Percentiles rank a stretch among this genome's conserved stretches.
Conservation (phyloP, 345 rosid species). For the Adansonia digitata region DNA sequence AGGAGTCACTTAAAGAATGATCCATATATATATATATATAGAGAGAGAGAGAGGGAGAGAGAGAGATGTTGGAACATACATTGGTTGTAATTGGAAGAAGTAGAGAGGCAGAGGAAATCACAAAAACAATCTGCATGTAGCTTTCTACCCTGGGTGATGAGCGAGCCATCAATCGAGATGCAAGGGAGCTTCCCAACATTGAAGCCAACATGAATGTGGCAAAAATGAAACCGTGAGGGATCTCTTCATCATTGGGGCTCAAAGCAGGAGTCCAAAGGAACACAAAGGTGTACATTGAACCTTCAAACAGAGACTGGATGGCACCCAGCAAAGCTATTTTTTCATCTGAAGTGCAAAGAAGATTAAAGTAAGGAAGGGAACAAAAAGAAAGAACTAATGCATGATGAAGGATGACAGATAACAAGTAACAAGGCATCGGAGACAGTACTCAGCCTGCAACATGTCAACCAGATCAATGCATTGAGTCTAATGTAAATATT, state of each 20-base stretch:
- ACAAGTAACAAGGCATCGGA: not conserved
- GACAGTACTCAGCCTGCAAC: not conserved
- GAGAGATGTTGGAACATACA: slow-evolving; percentile 36
- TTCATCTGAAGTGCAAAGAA: slow-evolving; percentile 52
- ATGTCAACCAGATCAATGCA: not conserved
- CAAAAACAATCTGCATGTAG: slow-evolving; percentile 88
- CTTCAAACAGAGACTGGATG: slow-evolving; percentile 93
- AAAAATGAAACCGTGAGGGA: slow-evolving; percentile 96
- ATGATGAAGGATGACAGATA: not conserved
- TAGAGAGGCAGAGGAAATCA: slow-evolving; percentile 67
- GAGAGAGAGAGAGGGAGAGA: not conserved
- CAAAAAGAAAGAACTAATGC: slow-evolving; percentile 3
- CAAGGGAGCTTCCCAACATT: slow-evolving; percentile 95
- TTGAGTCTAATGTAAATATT: slow-evolving; percentile 2
- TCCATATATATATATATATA: not conserved
- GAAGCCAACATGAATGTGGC: slow-evolving; percentile 98
- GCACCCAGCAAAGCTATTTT: slow-evolving; percentile 94
- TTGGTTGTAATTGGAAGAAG: slow-evolving; percentile 70
- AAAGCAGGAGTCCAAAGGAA: slow-evolving; percentile 99
- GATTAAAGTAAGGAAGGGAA: slow-evolving; percentile 1
- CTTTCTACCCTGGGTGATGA: slow-evolving; percentile 70
- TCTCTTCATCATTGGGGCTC: slow-evolving; percentile 83
- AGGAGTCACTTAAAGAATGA: slow-evolving; percentile 3
- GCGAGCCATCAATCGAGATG: slow-evolving; percentile 80
- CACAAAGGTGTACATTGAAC: slow-evolving; percentile 97